These are phyloP conservation scores for Fusarium sp. DNA, from an alignment of 2,329 filamentous ascomycete species.

Conservation along the genomic window DNA sequence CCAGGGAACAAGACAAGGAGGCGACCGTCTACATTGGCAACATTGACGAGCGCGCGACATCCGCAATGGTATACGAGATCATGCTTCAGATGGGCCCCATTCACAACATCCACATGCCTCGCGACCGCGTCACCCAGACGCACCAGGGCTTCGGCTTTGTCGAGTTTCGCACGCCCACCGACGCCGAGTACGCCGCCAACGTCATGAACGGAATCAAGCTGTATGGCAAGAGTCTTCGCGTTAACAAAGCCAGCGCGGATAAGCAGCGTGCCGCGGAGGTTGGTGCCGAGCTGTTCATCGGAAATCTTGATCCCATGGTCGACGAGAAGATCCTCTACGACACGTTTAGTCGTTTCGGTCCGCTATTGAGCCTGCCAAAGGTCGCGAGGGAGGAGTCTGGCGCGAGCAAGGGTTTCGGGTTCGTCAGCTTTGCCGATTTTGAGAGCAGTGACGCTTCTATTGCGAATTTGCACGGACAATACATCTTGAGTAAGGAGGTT, in stretches of 20 bases:
- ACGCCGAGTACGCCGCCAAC: slow-evolving; percentile 95
- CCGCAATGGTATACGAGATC: slow-evolving; percentile 93
- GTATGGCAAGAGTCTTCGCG: slow-evolving; percentile 93
- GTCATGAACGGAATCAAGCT: slow-evolving; percentile 97
- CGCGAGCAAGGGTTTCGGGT: slow-evolving; percentile 94
- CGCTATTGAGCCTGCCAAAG: slow-evolving; percentile 86
- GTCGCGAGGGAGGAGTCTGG: slow-evolving; percentile 91
- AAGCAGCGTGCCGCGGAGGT: slow-evolving; percentile 95
- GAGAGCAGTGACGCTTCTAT: slow-evolving; percentile 94
- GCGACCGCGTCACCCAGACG: slow-evolving; percentile 95
- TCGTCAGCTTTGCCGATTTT: slow-evolving; percentile 93
- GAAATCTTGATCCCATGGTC: slow-evolving; percentile 93
- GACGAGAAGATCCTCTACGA: slow-evolving; percentile 97
- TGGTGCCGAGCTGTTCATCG: slow-evolving; percentile 95
- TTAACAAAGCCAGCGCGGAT: slow-evolving; percentile 93
- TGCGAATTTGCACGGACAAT: slow-evolving; percentile 94
- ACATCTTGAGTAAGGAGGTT: slow-evolving; percentile 96
- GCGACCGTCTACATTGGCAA: slow-evolving; percentile 98
- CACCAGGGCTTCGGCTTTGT: slow-evolving; percentile 99
- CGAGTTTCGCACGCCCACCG: slow-evolving; percentile 94
- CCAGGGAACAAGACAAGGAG: slow-evolving; percentile 96
- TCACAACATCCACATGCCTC: slow-evolving; percentile 97
- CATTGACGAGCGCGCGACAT: slow-evolving; percentile 94
- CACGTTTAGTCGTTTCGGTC: slow-evolving; percentile 91
- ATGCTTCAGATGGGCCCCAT: slow-evolving; percentile 98